Conservation (phyloP, 140 eudicot species). For the Anethum foeniculum region DNA sequence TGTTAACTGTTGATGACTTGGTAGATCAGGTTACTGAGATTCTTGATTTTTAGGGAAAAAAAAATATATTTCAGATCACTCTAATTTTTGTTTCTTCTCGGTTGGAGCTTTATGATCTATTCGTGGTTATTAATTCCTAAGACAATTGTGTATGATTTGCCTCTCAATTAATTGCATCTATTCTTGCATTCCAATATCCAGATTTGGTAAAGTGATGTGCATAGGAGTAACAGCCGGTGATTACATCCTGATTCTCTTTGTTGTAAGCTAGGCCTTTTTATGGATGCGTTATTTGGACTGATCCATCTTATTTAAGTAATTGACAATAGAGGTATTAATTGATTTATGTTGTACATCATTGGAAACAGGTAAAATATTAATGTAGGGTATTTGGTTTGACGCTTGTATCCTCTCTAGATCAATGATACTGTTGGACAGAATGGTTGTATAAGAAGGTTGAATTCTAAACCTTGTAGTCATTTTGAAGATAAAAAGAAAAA, state of each 20-base stretch:
- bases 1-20: constrained; percentile 66
- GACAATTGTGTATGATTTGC: no score
- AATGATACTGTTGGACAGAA: constrained; percentile 87
- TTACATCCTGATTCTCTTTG: constrained; percentile 73
- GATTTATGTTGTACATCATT: constrained; percentile 12
- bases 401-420: constrained; percentile 81
- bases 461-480: constrained; percentile 8
- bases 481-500: not conserved
- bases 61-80: constrained; percentile 7
- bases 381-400: constrained; percentile 73
- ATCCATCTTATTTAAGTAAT: not conserved
- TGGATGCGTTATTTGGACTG: not conserved
- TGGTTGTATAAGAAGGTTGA: constrained; percentile 82
- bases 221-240: constrained; percentile 97
- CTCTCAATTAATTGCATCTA: not conserved
- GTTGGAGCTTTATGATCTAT: constrained; percentile 6
- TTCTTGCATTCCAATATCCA: constrained; percentile 18
- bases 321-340: not conserved
- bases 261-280: constrained; percentile 43
- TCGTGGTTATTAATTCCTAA: not conserved
- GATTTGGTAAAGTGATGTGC: constrained; percentile 84
- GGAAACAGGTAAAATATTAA: constrained; percentile 55
- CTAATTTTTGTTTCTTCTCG: not conserved
- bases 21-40: constrained; percentile 91
- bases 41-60: constrained; percentile 76